Base-by-base conservation (phyloP, 306 rosid genomes). In the Canavalia ensiformis region DNA sequence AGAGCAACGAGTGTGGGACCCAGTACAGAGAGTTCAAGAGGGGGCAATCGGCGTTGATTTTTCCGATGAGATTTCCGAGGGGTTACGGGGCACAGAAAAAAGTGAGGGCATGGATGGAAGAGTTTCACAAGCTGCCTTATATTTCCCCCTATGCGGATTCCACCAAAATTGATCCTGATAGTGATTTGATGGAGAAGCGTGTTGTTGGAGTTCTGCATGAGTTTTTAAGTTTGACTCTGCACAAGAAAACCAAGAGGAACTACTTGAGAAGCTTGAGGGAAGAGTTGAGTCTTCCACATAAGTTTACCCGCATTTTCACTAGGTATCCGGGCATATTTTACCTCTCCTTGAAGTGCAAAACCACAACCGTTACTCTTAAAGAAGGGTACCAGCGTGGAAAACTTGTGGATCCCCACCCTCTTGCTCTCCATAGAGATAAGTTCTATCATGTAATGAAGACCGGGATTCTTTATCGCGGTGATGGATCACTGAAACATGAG, bases 181-280 rank as follows among this genome's bases (percentile, higher is more conserved):
- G 98, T 82, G 99, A 95, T 56, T 90, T 95, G 55, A 95, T 95
- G 99, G 99, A 95, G 90, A 95, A 95, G 75, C 87, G 98, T 44
- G 90, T 89, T 2, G 99, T 95, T 74, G 98, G 99, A 49, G 91
- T 95, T 84, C 79, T 95, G 55, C 99, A 95, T 66, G 99, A 93
- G 90, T 46, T 93, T 50, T 76, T 95, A 79, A 91, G 94, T 81
- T 77, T 95, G 81, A 89, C 93, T 29, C 67, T 93, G 74, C 98
- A 95, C 85, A 95, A 95, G 88, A 95, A 93, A 79, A 93, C 99
- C 8, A 93, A 90, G 89, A 87, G 98, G 84, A 93, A 95, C 81
- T 95, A 90, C 81, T 76, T 91, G 86, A 89, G 98, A 73, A 83
- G 93, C 80, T 79, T 93, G 88, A 91, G 99, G 79, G 96, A 93